Base-by-base conservation (phyloP, 176 grass and related monocot genomes). In the Phyllostachys edulis region DNA sequence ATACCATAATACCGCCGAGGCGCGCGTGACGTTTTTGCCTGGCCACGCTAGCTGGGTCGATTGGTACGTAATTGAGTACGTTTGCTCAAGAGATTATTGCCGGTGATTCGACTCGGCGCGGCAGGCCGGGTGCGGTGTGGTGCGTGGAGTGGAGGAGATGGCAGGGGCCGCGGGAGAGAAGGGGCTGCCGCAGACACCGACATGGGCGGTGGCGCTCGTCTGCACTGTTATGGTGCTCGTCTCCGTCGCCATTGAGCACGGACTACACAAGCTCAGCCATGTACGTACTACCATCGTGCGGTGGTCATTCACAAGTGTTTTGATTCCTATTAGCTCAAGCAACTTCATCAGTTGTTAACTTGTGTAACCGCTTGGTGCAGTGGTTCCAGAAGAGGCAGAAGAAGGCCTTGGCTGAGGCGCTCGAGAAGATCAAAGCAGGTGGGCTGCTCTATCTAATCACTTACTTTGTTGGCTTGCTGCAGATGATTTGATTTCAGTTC, bases 381-480 rank as follows among this genome's bases (percentile, higher is more conserved):
- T 97, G 90, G 92, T 94, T 97, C 78, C 82, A 89, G 0, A 85
- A 83, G 74, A 77, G 81, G 45, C 82, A 94, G 16, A 97, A 94
- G 92, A 93, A 88, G 57, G 90, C 95, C 63, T 38, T 97, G 90
- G 45, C 8, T 11, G 95, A 97, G 85, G 95, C 95, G 77, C 86
- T 94, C 37, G 95, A 93, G 75, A 94, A 97, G 82, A 90, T 97
- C 23, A 94, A 97, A 90, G 89, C 91, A 36, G 91, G 94, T 93
- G 27, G 39, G 59, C 18, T 74, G 5, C 21, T 17, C 4, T 62
- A 62, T 12, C 4, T 27, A 62, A 5, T 39, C 11, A 16, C 0
- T 9, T 49, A 0, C 12, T 24, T 16, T 61, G 0, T 23, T 17
- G 7, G 2, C 13, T 75, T 76, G 16, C 4, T 1, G 49, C 29